Evolutionary conservation across 148 eudicot species (phyloP), one percentile per base, ranked within the genome.

Genomic region (Hydrangea macrophylla): DNA sequence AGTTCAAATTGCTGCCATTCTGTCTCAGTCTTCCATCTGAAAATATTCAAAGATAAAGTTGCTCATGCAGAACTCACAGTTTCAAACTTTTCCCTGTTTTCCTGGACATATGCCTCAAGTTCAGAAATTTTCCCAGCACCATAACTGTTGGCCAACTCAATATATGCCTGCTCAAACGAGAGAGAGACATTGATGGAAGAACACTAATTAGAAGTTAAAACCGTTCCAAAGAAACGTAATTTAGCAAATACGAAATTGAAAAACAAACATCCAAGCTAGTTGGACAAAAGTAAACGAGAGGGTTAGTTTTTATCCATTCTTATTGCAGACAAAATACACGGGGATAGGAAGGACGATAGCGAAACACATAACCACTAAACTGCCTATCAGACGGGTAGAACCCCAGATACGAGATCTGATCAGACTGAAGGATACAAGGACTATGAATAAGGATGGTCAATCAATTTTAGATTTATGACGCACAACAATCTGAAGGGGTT

Each of bases 91-190:
- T 83, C 89, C 75, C 61, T 81, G 88, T 90, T 83, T 40, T 59
- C 51, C 65, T 77, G 73, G 57, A 90, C 86, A 58, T 56, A 84
- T 22, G 71, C 61, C 67, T 90, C 81, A 28, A 93, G 83, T 48
- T 93, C 95, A 66, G 86, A 75, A 45, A 85, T 74, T 54, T 88
- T 83, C 62, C 92, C 98, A 33, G 67, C 71, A 76, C 79, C 70
- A 70, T 88, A 93, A 75, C 74, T 70, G 71, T 54, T 82, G 33
- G 81, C 95, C 75, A 93, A 79, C 65, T 93, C 98, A 75, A 86
- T 75, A 71, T 90, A 90, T 48, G 80, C 70, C 98, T 93, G 85
- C 80, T 68, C 69, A 62, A 18, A 42, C 58, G 26, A 69, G 23
- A 63, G 70, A 55, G 55, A 65, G 22, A 36, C 40, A 30, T 35